Percentiles rank a stretch among this genome's conserved stretches.
Conservation (phyloP, 176 grass and related monocot species). For the Oryza officinalis region DNA sequence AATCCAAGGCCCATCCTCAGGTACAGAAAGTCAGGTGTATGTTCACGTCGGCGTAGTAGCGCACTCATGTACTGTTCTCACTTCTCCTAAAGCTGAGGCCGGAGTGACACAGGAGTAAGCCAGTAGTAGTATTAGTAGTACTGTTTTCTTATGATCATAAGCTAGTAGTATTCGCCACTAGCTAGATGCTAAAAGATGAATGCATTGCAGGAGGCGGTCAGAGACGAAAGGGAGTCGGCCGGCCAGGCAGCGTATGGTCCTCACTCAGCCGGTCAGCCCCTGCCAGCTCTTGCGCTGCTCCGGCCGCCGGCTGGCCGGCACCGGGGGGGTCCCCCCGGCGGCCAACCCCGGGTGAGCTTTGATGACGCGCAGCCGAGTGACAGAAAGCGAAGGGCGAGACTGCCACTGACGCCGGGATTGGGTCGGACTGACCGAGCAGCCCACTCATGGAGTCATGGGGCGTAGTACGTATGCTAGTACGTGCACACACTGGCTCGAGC, state of each 20-base stretch:
- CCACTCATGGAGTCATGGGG: neutral
- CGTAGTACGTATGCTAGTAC: neutral
- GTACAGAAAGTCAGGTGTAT: neutral
- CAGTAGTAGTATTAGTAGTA: neutral
- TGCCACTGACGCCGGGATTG: neutral
- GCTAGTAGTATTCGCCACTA: neutral
- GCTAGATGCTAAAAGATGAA: neutral
- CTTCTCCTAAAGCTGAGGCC: neutral
- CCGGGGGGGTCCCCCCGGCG: neutral
- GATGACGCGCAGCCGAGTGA: neutral
- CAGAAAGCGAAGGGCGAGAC: neutral
- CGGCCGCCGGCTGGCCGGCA: neutral
- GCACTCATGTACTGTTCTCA: neutral
- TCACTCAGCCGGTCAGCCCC: neutral
- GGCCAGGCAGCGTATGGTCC: neutral
- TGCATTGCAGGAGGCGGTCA: neutral
- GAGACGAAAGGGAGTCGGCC: neutral
- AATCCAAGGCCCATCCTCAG: neutral
- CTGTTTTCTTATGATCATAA: neutral
- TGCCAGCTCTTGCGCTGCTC: neutral
- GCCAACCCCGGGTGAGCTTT: neutral
- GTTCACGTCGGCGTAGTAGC: neutral
- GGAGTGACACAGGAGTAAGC: neutral
- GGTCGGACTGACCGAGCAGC: neutral
- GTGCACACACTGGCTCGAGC: neutral